Evolutionary conservation across 331 rosid genomes (phyloP), one percentile per base, ranked within the genome.

Genomic region (Quercus tomentella): DNA sequence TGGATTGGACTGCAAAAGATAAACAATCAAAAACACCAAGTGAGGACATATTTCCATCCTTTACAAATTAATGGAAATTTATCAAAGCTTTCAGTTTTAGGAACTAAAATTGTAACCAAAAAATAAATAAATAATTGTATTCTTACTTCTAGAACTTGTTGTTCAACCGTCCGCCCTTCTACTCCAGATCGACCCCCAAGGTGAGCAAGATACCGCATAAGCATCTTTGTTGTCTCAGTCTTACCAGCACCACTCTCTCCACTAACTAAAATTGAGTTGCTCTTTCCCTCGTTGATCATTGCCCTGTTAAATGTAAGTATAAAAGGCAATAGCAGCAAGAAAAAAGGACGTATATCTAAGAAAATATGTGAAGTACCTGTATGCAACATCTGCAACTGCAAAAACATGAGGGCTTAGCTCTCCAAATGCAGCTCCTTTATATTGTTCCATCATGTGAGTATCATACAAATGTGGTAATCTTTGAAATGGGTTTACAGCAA

Each of bases 231-330:
- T 57, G 98, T 94, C 88, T 94, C 98, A 54, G 98, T 94, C 88
- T 94, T 94, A 86, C 98, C 98, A 84, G 98, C 98, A 51, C 98
- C 98, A 86, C 98, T 94, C 85, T 94, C 98, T 78, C 98, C 98
- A 52, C 98, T 94, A 55, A 94, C 98, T 79, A 94, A 86, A 78
- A 94, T 94, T 84, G 97, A 94, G 89, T 94, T 94, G 89, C 98
- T 92, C 89, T 94, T 94, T 56, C 98, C 98, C 76, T 92, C 97
- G 28, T 91, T 89, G 81, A 94, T 89, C 98, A 94, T 94, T 54
- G 90, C 98, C 91, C 98, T 94, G 63, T 79, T 20, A 74, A 51
- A 76, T 72, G 77, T 74, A 79, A 72, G 58, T 31, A 82, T 3
- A 55, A 75, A 76, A 77, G 22, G 62, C 55, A 81, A 79, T 67